Evolutionary conservation across 2,329 filamentous ascomycete genomes (phyloP).

Genomic region (Curvularia spicifera): DNA sequence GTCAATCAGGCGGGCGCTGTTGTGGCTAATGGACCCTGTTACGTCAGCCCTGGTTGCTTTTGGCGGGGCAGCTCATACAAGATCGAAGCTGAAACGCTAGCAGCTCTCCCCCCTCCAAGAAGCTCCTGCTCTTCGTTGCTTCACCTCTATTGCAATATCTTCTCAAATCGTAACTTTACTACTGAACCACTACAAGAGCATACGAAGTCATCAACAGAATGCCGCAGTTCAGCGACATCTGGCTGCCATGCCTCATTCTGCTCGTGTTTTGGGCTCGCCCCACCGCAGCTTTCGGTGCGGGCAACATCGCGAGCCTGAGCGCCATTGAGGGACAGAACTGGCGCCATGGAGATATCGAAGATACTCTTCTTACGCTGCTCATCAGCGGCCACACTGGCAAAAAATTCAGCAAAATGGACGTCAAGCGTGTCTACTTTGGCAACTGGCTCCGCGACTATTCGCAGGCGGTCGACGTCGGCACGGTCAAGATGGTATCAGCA

Average conservation of each 20-base stretch:
- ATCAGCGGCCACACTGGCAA: constrained; percentile 71
- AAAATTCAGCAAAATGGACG: constrained; percentile 87
- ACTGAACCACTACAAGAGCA: constrained; percentile 4
- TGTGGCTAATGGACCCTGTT: constrained; percentile 5
- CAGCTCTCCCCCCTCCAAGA: constrained; percentile 2
- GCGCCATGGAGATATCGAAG: constrained; percentile 78
- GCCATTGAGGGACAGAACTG: constrained; percentile 84
- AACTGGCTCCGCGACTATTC: constrained; percentile 96
- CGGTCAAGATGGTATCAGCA: constrained; percentile 86
- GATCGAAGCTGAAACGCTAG: constrained; percentile 12
- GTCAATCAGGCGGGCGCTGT: background rate
- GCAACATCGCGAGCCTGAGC: constrained; percentile 83
- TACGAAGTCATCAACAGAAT: constrained; percentile 24
- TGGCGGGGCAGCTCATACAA: constrained; percentile 13
- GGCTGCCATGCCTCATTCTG: constrained; percentile 52
- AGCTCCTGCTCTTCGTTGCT: background rate
- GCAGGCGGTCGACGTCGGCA: constrained; percentile 91
- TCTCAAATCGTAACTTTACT: background rate
- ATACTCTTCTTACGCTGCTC: constrained; percentile 77
- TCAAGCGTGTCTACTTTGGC: constrained; percentile 92
- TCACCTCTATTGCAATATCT: background rate
- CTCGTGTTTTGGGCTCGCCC: constrained; percentile 73
- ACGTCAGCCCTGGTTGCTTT: constrained; percentile 10
- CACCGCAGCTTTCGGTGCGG: constrained; percentile 80
- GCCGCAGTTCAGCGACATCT: constrained; percentile 43